These are phyloP conservation scores for Carallia brachiata DNA, from an alignment of 345 rosid genomes.

Conservation along the genomic window DNA sequence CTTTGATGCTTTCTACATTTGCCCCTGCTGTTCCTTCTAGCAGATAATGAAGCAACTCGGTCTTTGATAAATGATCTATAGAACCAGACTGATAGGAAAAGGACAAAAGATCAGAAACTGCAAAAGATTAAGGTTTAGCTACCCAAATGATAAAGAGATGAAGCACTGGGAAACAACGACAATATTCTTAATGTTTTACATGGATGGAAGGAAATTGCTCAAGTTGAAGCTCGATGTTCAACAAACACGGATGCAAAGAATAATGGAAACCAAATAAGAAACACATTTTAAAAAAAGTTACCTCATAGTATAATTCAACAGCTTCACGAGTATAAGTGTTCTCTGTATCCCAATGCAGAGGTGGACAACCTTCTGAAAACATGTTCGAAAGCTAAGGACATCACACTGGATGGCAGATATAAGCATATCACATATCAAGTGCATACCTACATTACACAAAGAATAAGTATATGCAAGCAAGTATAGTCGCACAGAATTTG, in stretches of 20 bases:
- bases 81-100: slow-evolving; percentile 54
- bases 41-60: slow-evolving; percentile 53
- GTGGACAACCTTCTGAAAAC: slow-evolving; percentile 73
- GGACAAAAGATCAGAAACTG: slow-evolving; percentile 4
- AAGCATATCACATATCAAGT: not conserved
- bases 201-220: not conserved
- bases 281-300: slow-evolving; percentile 24
- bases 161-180: not conserved
- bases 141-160: not conserved
- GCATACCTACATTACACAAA: not conserved
- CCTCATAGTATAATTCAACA: slow-evolving; percentile 86
- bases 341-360: slow-evolving; percentile 73
- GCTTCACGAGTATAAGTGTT: slow-evolving; percentile 63
- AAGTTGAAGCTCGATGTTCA: not conserved
- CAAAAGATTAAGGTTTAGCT: not conserved
- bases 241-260: not conserved
- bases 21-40: slow-evolving; percentile 87
- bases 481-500: too few relatives aligned
- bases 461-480: too few relatives aligned
- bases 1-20: slow-evolving; percentile 45
- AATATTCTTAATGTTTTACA: not conserved
- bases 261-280: not conserved
- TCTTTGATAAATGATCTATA: slow-evolving; percentile 44
- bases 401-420: slow-evolving; percentile 13
- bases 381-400: slow-evolving; percentile 73